Conservation (phyloP, 345 rosid species). For the Salix arbutifolia region DNA sequence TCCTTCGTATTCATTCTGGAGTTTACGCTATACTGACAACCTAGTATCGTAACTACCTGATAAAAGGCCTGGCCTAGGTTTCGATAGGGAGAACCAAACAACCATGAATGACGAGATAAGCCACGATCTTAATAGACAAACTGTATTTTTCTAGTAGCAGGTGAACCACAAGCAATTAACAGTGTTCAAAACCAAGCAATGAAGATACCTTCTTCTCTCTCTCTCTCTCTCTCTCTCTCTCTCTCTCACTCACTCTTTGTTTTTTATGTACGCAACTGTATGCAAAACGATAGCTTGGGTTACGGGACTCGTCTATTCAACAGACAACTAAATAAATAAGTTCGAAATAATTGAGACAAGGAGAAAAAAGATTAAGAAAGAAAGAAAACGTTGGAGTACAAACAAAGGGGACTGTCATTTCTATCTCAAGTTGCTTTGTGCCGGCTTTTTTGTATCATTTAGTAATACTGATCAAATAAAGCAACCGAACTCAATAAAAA, state of each 20-base stretch:
- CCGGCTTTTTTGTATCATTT: neutral
- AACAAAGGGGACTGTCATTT: neutral
- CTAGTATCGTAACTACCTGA: neutral
- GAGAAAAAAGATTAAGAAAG: neutral
- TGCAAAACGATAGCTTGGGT: slow-evolving; percentile 5
- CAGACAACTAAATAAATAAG: neutral
- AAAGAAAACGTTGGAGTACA: neutral
- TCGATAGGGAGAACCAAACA: neutral
- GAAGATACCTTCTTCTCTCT: neutral
- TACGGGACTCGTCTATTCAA: neutral
- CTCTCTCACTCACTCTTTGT: too few relatives aligned
- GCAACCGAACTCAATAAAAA: neutral
- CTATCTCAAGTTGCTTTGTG: neutral
- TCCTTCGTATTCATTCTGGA: slow-evolving; percentile 5
- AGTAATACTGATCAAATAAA: neutral
- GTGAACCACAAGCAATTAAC: neutral
- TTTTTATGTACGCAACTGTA: neutral
- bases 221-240: too few relatives aligned
- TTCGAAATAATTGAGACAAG: neutral
- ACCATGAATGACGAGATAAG: neutral
- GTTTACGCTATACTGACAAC: neutral
- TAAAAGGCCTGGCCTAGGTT: neutral
- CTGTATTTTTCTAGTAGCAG: neutral
- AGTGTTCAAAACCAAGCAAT: neutral
- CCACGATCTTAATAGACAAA: neutral